Evolutionary conservation across 352 stramenopile species (phyloP).

Genomic region (Aphanomyces astaci): DNA sequence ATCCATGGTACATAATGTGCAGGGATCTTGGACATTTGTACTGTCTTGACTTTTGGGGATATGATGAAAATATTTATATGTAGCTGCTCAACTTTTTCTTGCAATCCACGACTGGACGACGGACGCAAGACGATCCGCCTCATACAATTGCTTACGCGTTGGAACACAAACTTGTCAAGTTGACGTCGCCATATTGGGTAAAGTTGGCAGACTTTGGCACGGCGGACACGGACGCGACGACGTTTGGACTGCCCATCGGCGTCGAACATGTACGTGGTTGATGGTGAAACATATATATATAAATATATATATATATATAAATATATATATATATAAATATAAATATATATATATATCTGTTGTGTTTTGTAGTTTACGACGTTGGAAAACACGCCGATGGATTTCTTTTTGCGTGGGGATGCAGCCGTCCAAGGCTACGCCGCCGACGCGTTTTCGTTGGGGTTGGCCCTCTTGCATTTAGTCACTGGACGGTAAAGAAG

Average conservation of each 20-base stretch:
- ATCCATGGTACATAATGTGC: no score
- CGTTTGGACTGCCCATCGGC: constrained; percentile 85
- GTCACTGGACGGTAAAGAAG: constrained; percentile 85
- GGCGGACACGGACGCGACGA: constrained; percentile 82
- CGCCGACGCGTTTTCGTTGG: constrained; percentile 93
- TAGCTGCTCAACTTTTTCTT: constrained; percentile 97
- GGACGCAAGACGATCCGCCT: no score
- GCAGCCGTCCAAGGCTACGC: constrained; percentile 84
- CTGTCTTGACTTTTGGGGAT: neutral
- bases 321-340: no score
- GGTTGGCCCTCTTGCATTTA: constrained; percentile 94
- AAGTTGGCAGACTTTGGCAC: constrained; percentile 99
- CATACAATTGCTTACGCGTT: constrained; percentile 42
- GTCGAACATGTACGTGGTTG: constrained; percentile 60
- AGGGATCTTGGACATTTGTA: no score
- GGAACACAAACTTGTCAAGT: constrained; percentile 45
- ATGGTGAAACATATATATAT: no score
- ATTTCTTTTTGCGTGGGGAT: constrained; percentile 93
- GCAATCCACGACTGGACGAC: constrained; percentile 33
- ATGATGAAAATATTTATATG: neutral
- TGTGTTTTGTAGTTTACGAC: constrained; percentile 87
- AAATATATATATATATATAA: no score
- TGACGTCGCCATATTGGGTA: constrained; percentile 79
- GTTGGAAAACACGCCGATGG: constrained; percentile 95
- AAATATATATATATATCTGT: no score